Percentiles rank a stretch among this genome's conserved stretches.
phyloP scores from a whole-genome alignment of 2,329 filamentous ascomycete genomes.

The Annulohypoxylon truncatum region DNA sequence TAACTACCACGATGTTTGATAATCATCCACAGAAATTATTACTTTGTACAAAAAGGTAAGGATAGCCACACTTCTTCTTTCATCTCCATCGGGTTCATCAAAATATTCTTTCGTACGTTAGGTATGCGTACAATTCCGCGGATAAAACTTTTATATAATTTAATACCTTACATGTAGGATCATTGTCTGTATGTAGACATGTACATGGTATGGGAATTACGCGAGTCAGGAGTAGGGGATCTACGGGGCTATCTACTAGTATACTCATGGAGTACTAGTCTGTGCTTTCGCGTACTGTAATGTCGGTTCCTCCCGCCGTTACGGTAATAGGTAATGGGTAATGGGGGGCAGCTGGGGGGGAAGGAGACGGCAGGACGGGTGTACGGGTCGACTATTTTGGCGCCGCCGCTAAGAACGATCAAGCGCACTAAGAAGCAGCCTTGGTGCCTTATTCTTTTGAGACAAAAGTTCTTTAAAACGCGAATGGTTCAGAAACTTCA shows the following conservation, averaged over 20 bases:
- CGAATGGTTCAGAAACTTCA: conserved; percentile 29
- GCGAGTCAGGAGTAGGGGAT: conserved; percentile 1
- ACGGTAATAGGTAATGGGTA: conserved; percentile 12
- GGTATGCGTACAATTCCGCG: background rate
- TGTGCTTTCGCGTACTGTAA: conserved; percentile 21
- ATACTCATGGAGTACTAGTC: background rate
- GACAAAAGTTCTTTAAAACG: conserved; percentile 25
- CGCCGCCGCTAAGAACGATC: background rate
- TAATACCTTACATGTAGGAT: background rate
- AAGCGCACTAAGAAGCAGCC: background rate
- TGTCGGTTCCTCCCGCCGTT: conserved; percentile 35
- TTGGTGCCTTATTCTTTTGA: conserved; percentile 2
- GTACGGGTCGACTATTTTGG: conserved; percentile 13
- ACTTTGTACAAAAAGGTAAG: background rate
- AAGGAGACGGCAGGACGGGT: background rate
- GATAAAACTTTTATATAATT: background rate
- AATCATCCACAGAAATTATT: conserved; percentile 4
- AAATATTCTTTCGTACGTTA: conserved; percentile 1
- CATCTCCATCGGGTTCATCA: background rate
- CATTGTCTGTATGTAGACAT: background rate
- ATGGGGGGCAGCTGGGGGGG: no score
- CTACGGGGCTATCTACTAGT: background rate
- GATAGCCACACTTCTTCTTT: conserved; percentile 9
- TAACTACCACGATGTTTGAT: conserved; percentile 18
- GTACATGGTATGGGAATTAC: background rate